Conservation (phyloP, 768 basidiomycete genomes). For the Suillus lakei region DNA sequence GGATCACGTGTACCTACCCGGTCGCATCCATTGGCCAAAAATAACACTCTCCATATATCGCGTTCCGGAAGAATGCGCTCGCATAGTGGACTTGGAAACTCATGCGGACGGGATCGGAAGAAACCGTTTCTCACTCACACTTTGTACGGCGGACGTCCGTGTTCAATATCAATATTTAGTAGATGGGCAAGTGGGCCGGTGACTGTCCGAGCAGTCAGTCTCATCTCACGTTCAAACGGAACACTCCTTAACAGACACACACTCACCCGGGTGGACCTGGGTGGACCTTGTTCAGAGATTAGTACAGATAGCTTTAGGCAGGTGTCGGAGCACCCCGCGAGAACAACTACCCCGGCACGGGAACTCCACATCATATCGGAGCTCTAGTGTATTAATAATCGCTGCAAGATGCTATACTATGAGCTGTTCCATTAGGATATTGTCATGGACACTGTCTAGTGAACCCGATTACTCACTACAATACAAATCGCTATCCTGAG, state of each 20-base stretch:
- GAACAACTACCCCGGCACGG: not conserved
- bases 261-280: not conserved
- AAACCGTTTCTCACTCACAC: not conserved
- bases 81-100: not conserved
- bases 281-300: not conserved
- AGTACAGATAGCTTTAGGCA: not conserved
- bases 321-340: not conserved
- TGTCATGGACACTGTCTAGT: conserved; percentile 1
- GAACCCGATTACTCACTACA: conserved; percentile 21
- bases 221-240: conserved; percentile 2
- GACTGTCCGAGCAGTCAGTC: not conserved
- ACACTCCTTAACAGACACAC: not conserved
- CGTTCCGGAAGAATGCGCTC: not conserved
- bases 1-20: conserved; percentile 17
- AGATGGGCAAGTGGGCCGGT: not conserved
- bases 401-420: conserved; percentile 2
- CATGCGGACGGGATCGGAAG: conserved; percentile 1
- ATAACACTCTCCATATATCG: not conserved
- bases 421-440: not conserved
- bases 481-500: not conserved
- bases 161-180: not conserved
- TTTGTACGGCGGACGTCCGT: not conserved
- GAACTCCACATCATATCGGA: not conserved
- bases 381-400: not conserved
- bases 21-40: conserved; percentile 1